Evolutionary conservation across 495 filamentous ascomycete genomes (phyloP).

Genomic region (Podospora pseudoanserina): DNA sequence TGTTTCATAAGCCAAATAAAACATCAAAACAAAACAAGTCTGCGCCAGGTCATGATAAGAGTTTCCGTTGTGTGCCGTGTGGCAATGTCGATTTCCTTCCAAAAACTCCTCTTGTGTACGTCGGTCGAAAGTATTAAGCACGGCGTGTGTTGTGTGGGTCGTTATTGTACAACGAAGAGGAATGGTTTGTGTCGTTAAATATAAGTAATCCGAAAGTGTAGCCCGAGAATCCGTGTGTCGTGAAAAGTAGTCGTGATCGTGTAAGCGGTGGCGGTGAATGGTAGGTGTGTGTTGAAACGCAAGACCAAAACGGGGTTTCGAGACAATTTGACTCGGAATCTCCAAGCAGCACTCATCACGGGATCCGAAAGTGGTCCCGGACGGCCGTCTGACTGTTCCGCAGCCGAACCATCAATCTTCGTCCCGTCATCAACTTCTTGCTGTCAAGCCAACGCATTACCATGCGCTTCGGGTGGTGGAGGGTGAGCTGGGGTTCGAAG

Average conservation of each 20-base stretch:
- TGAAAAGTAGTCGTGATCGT: not conserved
- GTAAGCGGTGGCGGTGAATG: not conserved
- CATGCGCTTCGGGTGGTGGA: not conserved
- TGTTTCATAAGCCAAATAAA: not conserved
- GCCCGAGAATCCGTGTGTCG: not conserved
- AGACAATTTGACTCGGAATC: constrained; percentile 5
- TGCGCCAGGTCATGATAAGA: constrained; percentile 1
- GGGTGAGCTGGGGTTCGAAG: constrained; percentile 14
- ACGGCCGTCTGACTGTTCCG: constrained; percentile 1
- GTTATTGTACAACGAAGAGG: not conserved
- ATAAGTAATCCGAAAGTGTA: not conserved
- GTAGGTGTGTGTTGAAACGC: not conserved
- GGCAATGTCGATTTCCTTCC: not conserved
- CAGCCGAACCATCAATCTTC: constrained; percentile 3
- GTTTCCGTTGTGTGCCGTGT: not conserved
- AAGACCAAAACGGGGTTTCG: constrained; percentile 1
- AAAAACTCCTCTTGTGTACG: not conserved
- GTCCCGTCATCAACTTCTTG: not conserved
- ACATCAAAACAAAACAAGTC: not conserved
- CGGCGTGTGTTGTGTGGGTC: not conserved
- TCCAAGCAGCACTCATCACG: constrained; percentile 10
- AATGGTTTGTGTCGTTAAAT: not conserved
- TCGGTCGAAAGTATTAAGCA: not conserved
- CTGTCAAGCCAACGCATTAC: not conserved
- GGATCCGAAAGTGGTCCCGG: not conserved